These are phyloP conservation scores for Lobosporangium transversale DNA, from an alignment of 192 early-diverging fungal species.

Conservation along the genomic window DNA sequence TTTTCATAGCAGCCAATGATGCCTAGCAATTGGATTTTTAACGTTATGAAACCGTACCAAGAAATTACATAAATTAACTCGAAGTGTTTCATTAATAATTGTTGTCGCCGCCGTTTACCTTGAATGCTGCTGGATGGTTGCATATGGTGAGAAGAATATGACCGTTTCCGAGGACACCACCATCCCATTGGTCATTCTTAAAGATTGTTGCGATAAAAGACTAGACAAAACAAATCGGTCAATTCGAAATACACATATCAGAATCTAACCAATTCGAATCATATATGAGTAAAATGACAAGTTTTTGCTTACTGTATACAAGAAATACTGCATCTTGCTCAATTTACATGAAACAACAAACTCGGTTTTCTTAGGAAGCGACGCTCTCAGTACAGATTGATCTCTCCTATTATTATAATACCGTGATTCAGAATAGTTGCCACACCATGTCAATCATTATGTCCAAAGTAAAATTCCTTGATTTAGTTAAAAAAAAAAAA, in stretches of 20 bases:
- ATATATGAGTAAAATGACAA: no score
- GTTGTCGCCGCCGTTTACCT: conserved; percentile 1
- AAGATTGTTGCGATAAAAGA: conserved; percentile 15
- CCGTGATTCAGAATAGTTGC: no score
- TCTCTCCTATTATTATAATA: conserved; percentile 60
- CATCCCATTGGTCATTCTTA: no score
- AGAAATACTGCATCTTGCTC: conserved; percentile 59
- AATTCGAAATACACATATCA: no score
- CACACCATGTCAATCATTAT: no score
- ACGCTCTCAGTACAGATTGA: conserved; percentile 55
- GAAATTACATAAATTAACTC: neutral
- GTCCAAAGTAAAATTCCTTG: no score
- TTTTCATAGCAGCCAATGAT: neutral
- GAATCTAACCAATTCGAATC: no score
- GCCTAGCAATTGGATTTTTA: neutral
- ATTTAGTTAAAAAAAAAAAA: neutral
- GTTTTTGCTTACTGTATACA: conserved; percentile 64
- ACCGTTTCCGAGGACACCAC: conserved; percentile 7
- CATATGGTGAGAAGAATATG: conserved; percentile 60
- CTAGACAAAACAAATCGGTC: no score
- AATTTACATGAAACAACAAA: conserved; percentile 74
- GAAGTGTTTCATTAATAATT: no score
- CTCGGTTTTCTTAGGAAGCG: conserved; percentile 78
- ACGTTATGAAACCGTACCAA: neutral
- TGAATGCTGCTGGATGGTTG: conserved; percentile 71